A percentile compares a stretch with the other conserved stretches of the same genome.
phyloP scores from a whole-genome alignment of 169 alveolate genomes.

The Plasmodium cynomolgi region DNA sequence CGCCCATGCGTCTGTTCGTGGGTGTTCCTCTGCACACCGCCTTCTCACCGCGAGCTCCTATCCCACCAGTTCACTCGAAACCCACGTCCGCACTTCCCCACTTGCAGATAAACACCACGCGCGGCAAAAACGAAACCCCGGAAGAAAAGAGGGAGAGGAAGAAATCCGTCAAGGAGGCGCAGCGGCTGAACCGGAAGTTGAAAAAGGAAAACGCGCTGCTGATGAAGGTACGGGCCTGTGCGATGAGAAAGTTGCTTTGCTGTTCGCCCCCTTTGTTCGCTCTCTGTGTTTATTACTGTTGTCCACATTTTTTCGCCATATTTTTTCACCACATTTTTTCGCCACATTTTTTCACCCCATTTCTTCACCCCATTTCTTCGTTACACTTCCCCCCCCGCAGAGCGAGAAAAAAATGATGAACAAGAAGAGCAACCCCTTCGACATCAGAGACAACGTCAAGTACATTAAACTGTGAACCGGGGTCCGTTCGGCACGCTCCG shows the following conservation, averaged over 20 bases:
- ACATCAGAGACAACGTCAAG: constrained; percentile 66
- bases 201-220: constrained; percentile 82
- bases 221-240: constrained; percentile 46
- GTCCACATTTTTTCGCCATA: neutral
- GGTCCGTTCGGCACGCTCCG: neutral
- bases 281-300: neutral
- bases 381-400: constrained; percentile 13
- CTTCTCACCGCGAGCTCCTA: neutral
- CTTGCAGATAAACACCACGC: constrained; percentile 70
- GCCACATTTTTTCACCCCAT: neutral
- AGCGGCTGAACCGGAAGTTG: constrained; percentile 82
- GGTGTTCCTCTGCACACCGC: neutral
- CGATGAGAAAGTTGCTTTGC: neutral
- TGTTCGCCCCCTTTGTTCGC: neutral
- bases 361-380: neutral
- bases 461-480: constrained; percentile 43
- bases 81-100: neutral
- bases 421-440: constrained; percentile 70
- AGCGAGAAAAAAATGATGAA: constrained; percentile 59
- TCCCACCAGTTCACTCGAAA: neutral
- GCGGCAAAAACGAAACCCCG: constrained; percentile 85
- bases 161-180: constrained; percentile 86
- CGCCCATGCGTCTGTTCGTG: neutral
- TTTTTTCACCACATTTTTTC: neutral
- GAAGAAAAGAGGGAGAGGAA: constrained; percentile 87